Conservation (phyloP, 495 filamentous ascomycete species). For the Penicillium paxilli region DNA sequence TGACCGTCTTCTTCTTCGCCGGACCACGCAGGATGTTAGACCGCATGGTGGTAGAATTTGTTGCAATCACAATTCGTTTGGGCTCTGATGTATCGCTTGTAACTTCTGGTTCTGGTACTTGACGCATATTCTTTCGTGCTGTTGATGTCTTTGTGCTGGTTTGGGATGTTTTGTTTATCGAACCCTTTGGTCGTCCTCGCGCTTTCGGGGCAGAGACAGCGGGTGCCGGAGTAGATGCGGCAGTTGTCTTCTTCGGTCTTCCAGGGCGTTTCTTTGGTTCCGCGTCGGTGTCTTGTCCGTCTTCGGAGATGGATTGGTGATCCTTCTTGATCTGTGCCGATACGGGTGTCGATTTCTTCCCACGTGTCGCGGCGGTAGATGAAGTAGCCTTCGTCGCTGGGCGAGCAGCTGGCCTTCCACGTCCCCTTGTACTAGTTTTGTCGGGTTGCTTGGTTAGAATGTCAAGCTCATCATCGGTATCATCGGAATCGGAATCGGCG, state of each 20-base stretch:
- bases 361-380: constrained; percentile 11
- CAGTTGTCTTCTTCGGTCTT: constrained; percentile 30
- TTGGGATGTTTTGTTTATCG: neutral
- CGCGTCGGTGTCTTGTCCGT: constrained; percentile 21
- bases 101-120: constrained; percentile 15
- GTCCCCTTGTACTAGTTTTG: constrained; percentile 13
- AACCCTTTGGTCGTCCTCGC: constrained; percentile 6
- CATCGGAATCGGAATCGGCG: constrained; percentile 26
- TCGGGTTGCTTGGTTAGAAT: constrained; percentile 26
- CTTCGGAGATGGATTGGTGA: constrained; percentile 9
- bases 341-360: constrained; percentile 18
- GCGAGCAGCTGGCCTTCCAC: constrained; percentile 17
- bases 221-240: constrained; percentile 3
- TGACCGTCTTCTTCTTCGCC: constrained; percentile 55
- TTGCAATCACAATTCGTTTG: constrained; percentile 28
- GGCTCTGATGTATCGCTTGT: constrained; percentile 18
- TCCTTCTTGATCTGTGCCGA: neutral
- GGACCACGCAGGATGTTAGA: constrained; percentile 42
- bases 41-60: constrained; percentile 31
- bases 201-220: constrained; percentile 3
- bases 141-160: constrained; percentile 12
- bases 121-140: constrained; percentile 25
- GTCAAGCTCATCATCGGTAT: constrained; percentile 44
- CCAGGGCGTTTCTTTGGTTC: constrained; percentile 40
- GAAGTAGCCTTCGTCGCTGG: constrained; percentile 12